Percentiles rank a stretch among this genome's conserved stretches.
Evolutionary conservation across 2,329 filamentous ascomycete species (phyloP).

Genomic region (Salinomyces thailandicus): DNA sequence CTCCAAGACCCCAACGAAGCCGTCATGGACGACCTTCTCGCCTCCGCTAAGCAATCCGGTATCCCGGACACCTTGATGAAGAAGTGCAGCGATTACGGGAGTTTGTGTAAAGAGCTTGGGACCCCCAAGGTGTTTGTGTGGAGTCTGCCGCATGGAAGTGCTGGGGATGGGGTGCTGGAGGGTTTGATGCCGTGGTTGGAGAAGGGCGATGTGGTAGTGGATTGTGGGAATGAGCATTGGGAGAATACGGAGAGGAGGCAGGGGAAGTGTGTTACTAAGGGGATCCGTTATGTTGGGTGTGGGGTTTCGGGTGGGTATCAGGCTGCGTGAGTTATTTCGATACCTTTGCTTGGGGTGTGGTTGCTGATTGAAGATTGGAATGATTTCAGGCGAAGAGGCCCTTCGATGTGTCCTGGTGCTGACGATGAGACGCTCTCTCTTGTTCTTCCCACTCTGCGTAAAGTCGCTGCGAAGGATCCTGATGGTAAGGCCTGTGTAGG

Average conservation of each 20-base stretch:
- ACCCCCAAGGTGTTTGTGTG: constrained; percentile 27
- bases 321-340: constrained; percentile 36
- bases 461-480: constrained; percentile 52
- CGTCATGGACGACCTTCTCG: constrained; percentile 36
- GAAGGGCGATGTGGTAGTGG: constrained; percentile 55
- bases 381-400: constrained; percentile 41
- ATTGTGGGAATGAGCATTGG: constrained; percentile 60
- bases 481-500: constrained; percentile 51
- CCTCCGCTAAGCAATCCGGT: constrained; percentile 31
- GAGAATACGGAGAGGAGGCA: constrained; percentile 52
- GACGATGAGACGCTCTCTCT: constrained; percentile 46
- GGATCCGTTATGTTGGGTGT: constrained; percentile 53
- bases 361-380: background rate
- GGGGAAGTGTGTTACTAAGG: constrained; percentile 43
- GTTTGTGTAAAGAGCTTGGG: constrained; percentile 26
- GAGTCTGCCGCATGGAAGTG: constrained; percentile 27
- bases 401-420: constrained; percentile 57
- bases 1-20: constrained; percentile 44
- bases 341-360: background rate
- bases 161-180: constrained; percentile 39
- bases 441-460: constrained; percentile 51
- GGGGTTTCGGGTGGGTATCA: constrained; percentile 63
- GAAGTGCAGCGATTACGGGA: constrained; percentile 36
- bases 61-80: constrained; percentile 31
- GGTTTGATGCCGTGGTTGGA: constrained; percentile 43